Percentiles rank a stretch among this genome's conserved stretches.
Conservation (phyloP, 305 asterid genomes). For the Plantago lanceolata region DNA sequence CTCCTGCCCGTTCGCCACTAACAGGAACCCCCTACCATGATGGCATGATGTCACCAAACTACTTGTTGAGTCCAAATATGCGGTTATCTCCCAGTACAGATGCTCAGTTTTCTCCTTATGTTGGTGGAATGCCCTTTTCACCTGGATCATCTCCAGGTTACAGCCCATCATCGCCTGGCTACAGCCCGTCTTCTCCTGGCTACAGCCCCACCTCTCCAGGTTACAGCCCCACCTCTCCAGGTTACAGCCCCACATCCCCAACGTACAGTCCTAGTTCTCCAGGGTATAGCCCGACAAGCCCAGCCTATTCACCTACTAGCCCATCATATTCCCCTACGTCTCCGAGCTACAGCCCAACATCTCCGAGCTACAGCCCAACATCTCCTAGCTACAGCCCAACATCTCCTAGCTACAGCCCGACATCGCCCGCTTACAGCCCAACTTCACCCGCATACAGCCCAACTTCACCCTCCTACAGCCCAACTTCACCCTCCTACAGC, state of each 20-base stretch:
- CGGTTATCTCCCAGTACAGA: conserved; percentile 66
- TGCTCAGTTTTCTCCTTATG: conserved; percentile 87
- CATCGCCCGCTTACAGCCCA: conserved; percentile 73
- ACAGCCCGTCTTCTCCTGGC: conserved; percentile 78
- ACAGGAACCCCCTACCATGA: conserved; percentile 79
- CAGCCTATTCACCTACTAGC: conserved; percentile 77
- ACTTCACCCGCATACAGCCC: conserved; percentile 82
- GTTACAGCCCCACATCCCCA: conserved; percentile 78
- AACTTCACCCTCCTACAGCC: conserved; percentile 78
- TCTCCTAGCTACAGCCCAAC: conserved; percentile 73
- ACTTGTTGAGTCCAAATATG: conserved; percentile 70
- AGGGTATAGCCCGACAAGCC: conserved; percentile 71
- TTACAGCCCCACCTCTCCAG: conserved; percentile 63
- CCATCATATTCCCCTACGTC: conserved; percentile 80
- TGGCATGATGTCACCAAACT: conserved; percentile 88
- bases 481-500: conserved; percentile 71
- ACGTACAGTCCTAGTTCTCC: conserved; percentile 83
- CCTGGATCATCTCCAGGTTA: conserved; percentile 80
- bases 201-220: conserved; percentile 83
- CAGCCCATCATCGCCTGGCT: conserved; percentile 74
- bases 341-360: conserved; percentile 67
- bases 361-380: conserved; percentile 69
- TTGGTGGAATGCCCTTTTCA: conserved; percentile 78
- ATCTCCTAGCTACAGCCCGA: conserved; percentile 56
- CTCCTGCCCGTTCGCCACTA: conserved; percentile 81